Percentiles rank a stretch among this genome's conserved stretches.
Evolutionary conservation across 768 basidiomycete genomes (phyloP).

Genomic region (Lentinula detonsa): DNA sequence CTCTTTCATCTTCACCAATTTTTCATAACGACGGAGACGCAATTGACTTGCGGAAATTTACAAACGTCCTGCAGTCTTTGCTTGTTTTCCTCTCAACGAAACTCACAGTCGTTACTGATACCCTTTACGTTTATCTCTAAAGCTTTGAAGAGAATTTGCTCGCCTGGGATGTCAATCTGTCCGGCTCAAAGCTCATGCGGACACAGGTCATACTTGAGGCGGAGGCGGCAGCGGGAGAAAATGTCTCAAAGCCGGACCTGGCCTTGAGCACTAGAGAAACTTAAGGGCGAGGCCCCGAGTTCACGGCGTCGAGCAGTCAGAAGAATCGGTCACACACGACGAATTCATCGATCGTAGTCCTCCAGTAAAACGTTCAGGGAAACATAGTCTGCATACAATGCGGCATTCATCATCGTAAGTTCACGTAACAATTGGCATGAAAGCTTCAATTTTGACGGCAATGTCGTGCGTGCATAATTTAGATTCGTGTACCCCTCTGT

Average conservation of each 20-base stretch:
- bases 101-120: background rate
- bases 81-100: background rate
- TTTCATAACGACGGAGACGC: background rate
- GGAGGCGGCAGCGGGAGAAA: background rate
- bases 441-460: background rate
- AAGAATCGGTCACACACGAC: background rate
- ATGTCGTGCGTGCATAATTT: background rate
- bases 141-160: background rate
- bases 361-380: background rate
- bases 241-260: background rate
- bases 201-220: background rate
- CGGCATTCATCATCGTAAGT: background rate
- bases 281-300: background rate
- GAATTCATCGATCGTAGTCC: background rate
- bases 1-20: background rate
- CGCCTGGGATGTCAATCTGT: background rate
- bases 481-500: background rate
- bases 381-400: background rate
- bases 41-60: background rate
- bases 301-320: background rate
- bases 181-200: background rate
- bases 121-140: background rate
- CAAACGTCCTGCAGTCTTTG: constrained; percentile 1
- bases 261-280: background rate
- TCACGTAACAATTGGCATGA: background rate